Evolutionary conservation across 805 yeast species (phyloP), one percentile per base, ranked within the genome.

Genomic region (Jamesozyma hellenica): DNA sequence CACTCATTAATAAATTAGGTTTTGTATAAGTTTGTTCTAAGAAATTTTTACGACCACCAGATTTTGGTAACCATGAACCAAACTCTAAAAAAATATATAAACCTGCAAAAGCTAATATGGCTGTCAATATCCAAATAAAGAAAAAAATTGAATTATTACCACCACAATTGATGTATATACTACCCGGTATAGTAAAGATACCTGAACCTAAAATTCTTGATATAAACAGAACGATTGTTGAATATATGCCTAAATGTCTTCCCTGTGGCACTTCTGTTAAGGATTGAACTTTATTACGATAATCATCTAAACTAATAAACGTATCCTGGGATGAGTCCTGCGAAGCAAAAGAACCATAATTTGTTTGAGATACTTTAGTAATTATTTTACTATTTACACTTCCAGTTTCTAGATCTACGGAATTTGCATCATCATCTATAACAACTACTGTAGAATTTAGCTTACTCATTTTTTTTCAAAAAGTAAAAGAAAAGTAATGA

Each of bases 141-240:
- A 80, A 70, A 53, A 79, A 82, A 27, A 79, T 50, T 16, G 68
- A 59, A 2, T 79, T 74, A 9, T 82, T 78, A 12, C 84, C 79
- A 19, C 88, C 88, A 49, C 76, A 74, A 47, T 79, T 81, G 34
- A 68, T 70, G 50, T 74, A 79, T 25, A 82, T 73, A 19, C 79
- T 72, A 15, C 82, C 71, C 0, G 88, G 80, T 1, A 79, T 74
- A 7, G 87, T 79, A 63, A 82, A 79, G 8, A 82, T 81, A 0
- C 92, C 92, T 0, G 87, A 78, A 0, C 94, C 92, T 11, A 82
- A 64, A 32, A 82, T 82, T 43, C 88, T 63, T 13, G 84, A 75
- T 6, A 82, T 68, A 49, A 79, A 77, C 42, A 80, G 60, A 33
- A 79, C 69, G 31, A 77, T 67, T 0, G 84, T 78, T 6, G 86